A percentile compares a stretch with the other conserved stretches of the same genome.
Evolutionary conservation across 352 stramenopile genomes (phyloP).

Genomic region (Globisporangium cylindrosporum): DNA sequence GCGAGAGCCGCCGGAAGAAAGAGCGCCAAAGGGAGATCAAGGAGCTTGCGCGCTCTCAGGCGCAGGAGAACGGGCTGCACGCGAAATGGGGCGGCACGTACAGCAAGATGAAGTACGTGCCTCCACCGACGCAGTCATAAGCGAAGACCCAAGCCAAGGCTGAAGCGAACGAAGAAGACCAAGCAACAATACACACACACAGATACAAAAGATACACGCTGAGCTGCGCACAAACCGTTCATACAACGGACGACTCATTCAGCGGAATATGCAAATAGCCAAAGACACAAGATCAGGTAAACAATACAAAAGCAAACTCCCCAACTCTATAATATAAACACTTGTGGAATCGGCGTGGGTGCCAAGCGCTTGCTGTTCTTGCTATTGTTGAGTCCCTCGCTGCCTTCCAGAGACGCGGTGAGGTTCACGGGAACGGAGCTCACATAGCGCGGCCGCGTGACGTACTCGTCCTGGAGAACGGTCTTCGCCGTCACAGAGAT

Average conservation of each 20-base stretch:
- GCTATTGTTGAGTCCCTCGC: slow-evolving; percentile 8
- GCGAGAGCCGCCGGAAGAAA: slow-evolving; percentile 75
- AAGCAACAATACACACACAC: slow-evolving; percentile 2
- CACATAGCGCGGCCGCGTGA: slow-evolving; percentile 52
- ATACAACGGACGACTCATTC: not conserved
- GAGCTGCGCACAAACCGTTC: not conserved
- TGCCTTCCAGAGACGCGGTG: not conserved
- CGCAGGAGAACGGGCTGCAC: slow-evolving; percentile 64
- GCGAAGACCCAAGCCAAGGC: too few relatives aligned
- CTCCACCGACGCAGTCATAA: slow-evolving; percentile 27
- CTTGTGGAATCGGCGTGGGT: slow-evolving; percentile 46
- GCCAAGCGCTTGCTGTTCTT: slow-evolving; percentile 43
- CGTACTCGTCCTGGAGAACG: slow-evolving; percentile 70
- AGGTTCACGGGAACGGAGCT: slow-evolving; percentile 49
- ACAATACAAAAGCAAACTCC: not conserved
- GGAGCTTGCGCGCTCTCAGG: slow-evolving; percentile 61
- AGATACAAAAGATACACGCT: not conserved
- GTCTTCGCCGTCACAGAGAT: slow-evolving; percentile 46
- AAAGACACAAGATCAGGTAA: too few relatives aligned
- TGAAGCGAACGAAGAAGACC: not conserved
- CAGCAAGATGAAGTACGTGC: slow-evolving; percentile 66
- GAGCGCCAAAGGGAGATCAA: slow-evolving; percentile 77
- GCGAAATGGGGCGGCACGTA: slow-evolving; percentile 51
- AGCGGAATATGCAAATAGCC: not conserved
- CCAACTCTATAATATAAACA: slow-evolving; percentile 66